Percentiles rank a stretch among this genome's conserved stretches.
phyloP scores from a whole-genome alignment of 768 basidiomycete genomes.

The Pleurotus citrinopileatus region DNA sequence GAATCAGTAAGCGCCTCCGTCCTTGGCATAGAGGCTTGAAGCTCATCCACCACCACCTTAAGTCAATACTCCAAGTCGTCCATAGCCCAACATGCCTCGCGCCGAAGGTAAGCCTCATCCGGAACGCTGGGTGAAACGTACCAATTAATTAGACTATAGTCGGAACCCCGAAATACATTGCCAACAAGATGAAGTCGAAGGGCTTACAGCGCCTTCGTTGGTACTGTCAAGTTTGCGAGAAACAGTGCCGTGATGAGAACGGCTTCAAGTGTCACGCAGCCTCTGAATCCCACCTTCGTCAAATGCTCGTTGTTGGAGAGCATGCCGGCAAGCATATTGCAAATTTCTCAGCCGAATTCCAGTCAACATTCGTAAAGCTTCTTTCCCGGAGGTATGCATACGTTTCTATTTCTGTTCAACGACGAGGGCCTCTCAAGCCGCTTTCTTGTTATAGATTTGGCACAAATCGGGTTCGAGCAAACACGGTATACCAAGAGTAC shows the following conservation, averaged over 20 bases:
- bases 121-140: background rate
- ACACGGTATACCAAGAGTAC: conserved; percentile 96
- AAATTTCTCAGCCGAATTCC: conserved; percentile 86
- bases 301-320: conserved; percentile 97
- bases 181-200: conserved; percentile 97
- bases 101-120: conserved; percentile 60
- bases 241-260: conserved; percentile 98
- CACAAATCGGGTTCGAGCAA: conserved; percentile 92
- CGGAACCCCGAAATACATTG: conserved; percentile 85
- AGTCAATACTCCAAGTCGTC: too few species aligned
- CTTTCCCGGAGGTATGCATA: conserved; percentile 75
- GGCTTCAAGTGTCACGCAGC: conserved; percentile 95
- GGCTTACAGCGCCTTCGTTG: conserved; percentile 93
- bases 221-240: conserved; percentile 99
- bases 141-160: conserved; percentile 36
- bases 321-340: conserved; percentile 89
- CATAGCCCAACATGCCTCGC: conserved; percentile 60
- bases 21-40: too few species aligned
- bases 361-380: conserved; percentile 87
- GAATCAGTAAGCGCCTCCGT: too few species aligned
- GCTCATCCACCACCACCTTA: conserved; percentile 14
- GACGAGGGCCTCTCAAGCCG: background rate
- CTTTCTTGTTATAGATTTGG: conserved; percentile 56
- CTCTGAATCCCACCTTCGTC: conserved; percentile 88
- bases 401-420: background rate